Base-by-base conservation (phyloP, 192 early-diverging fungal genomes). In the Coemansia sp. region DNA sequence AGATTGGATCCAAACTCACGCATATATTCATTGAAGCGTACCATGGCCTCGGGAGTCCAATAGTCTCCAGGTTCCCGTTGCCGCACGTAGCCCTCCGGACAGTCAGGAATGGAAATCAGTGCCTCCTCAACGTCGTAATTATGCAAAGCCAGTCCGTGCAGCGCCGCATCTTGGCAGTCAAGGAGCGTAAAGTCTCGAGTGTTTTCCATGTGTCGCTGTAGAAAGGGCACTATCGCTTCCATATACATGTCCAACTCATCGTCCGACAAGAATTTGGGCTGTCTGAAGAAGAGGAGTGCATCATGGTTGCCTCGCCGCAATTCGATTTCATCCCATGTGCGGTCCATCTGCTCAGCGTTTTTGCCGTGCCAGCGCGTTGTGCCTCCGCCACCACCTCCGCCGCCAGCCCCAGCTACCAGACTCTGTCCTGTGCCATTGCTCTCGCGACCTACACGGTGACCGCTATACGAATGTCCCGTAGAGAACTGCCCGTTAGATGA, bases 1-100 rank as follows among this genome's bases (percentile, higher is more conserved):
- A 90, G 77, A 19, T 92, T 88, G 49, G 87, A 84, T 0, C 90
- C 90, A 65, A 79, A 87, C 10, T 84, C 71, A 27, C 82, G 74
- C 62, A 92, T 74, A 14, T 76, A 76, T 28, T 84, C 82, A 66
- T 88, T 86, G 66, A 92, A 92, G 21, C 67, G 81, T 7, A 61
- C 68, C 27, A 86, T 51, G 24, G 83, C 83, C 6, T 71, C 73
- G 0, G 57, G 65, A 2, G 82, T 71, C 91, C 91, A 92, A 22
- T 75, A 70, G 28, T 81, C 74, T 4, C 85, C 73, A 3, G 73
- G 62, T 28, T 84, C 77, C 47, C 89, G 87, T 34, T 64, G 69
- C 14, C 82, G 73, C 3, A 81, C 69, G 22, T 85, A 64, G 9
- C 53, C 67, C 54, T 81, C 70, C 28, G 73, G 73, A 22, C 66